Conservation (phyloP, 1,284 basidiomycete species). For the Tremellales sp. region DNA sequence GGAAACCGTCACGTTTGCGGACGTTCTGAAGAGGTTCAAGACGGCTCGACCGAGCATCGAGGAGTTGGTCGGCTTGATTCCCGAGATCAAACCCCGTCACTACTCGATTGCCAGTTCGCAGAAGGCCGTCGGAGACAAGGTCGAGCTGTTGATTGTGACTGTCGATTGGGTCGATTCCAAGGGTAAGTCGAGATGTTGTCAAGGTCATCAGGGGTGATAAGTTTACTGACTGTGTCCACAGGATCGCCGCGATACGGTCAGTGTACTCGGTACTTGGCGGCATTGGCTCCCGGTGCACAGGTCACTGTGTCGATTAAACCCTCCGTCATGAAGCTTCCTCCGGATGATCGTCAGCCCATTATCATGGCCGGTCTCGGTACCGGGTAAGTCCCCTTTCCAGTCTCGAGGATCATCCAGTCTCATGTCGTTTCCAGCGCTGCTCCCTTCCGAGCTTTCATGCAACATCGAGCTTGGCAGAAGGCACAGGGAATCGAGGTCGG, state of each 20-base stretch:
- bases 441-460: conserved; percentile 97
- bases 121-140: conserved; percentile 86
- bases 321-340: conserved; percentile 97
- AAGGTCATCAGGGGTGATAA: neutral
- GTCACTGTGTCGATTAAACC: conserved; percentile 98
- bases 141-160: conserved; percentile 91
- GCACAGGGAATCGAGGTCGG: conserved; percentile 75
- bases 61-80: conserved; percentile 78
- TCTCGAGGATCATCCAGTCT: neutral
- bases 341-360: conserved; percentile 77
- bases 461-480: conserved; percentile 82
- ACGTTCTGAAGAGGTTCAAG: conserved; percentile 74
- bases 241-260: conserved; percentile 82
- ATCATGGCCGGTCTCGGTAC: conserved; percentile 99
- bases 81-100: conserved; percentile 94
- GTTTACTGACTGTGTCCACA: conserved; percentile 35
- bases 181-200: conserved; percentile 56
- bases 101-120: conserved; percentile 97
- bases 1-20: conserved; percentile 91
- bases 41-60: conserved; percentile 77
- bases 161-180: conserved; percentile 88
- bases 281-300: conserved; percentile 78
- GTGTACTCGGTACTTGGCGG: conserved; percentile 91
- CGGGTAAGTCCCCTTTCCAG: conserved; percentile 51
- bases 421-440: conserved; percentile 58